A percentile compares a stretch with the other conserved stretches of the same genome.
These are phyloP conservation scores for Fabrea salina DNA, from an alignment of 169 alveolate genomes.

Conservation along the genomic window DNA sequence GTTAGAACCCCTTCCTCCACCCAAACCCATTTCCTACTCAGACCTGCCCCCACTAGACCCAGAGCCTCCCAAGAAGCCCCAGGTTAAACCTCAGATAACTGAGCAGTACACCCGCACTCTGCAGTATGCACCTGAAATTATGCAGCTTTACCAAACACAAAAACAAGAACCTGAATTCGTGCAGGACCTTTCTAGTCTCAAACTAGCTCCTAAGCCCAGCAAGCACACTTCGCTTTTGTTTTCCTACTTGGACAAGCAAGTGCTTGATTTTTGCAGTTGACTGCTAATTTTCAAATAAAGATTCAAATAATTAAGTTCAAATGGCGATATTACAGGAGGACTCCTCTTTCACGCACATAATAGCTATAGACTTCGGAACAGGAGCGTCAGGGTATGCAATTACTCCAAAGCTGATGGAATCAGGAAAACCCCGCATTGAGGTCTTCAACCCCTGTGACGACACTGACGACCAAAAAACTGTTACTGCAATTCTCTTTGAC, in stretches of 20 bases:
- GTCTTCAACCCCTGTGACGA: constrained; percentile 88
- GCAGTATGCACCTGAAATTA: constrained; percentile 7
- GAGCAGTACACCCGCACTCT: neutral
- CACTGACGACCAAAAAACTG: constrained; percentile 84
- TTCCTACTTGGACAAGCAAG: neutral
- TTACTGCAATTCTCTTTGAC: constrained; percentile 83
- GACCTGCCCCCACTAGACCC: neutral
- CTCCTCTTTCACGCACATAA: constrained; percentile 81
- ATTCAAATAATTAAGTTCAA: too few species aligned
- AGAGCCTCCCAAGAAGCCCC: neutral
- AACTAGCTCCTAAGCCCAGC: neutral
- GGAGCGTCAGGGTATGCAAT: constrained; percentile 89
- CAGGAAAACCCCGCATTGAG: constrained; percentile 81
- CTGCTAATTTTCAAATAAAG: too few species aligned
- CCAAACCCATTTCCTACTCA: neutral
- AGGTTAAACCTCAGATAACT: neutral
- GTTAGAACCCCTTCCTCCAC: neutral
- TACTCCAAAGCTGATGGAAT: constrained; percentile 77
- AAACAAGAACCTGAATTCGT: constrained; percentile 5
- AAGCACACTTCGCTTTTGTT: neutral
- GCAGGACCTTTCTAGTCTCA: neutral
- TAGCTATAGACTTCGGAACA: constrained; percentile 89
- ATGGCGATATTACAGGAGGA: constrained; percentile 86
- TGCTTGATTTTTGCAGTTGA: too few species aligned
- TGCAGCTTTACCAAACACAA: neutral